These are phyloP conservation scores for Orbilia quercus DNA, from an alignment of 2,329 filamentous ascomycete genomes.

Conservation along the genomic window DNA sequence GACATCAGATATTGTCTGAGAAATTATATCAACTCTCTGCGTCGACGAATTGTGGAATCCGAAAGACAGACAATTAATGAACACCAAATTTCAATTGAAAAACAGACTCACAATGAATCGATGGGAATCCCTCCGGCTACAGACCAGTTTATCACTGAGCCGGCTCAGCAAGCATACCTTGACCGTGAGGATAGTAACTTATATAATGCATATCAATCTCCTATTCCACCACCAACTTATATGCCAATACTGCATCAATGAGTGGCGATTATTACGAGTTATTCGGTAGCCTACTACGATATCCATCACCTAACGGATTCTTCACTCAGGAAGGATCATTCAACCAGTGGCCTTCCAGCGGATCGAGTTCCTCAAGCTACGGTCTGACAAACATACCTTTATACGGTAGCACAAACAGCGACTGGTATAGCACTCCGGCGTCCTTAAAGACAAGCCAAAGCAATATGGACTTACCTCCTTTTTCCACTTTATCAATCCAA, in stretches of 20 bases:
- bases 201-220: too few species aligned
- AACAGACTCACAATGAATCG: too few species aligned
- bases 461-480: not conserved
- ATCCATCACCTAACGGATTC: not conserved
- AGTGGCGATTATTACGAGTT: not conserved
- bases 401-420: not conserved
- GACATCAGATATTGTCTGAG: conserved; percentile 1
- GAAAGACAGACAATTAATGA: not conserved
- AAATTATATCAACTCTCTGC: not conserved
- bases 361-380: not conserved
- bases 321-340: not conserved
- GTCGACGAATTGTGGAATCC: not conserved
- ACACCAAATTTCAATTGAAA: too few species aligned
- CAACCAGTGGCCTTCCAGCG: conserved; percentile 4
- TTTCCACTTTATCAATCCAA: not conserved
- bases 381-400: not conserved
- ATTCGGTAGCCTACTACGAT: not conserved
- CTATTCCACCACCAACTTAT: not conserved
- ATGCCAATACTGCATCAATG: not conserved
- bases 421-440: not conserved
- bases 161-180: too few species aligned
- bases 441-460: conserved; percentile 2
- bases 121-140: too few species aligned
- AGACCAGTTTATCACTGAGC: too few species aligned
- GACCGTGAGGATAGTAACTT: too few species aligned